These are phyloP conservation scores for Pelargonium myrrhifolium DNA, from an alignment of 441 rosid genomes.

Conservation along the genomic window DNA sequence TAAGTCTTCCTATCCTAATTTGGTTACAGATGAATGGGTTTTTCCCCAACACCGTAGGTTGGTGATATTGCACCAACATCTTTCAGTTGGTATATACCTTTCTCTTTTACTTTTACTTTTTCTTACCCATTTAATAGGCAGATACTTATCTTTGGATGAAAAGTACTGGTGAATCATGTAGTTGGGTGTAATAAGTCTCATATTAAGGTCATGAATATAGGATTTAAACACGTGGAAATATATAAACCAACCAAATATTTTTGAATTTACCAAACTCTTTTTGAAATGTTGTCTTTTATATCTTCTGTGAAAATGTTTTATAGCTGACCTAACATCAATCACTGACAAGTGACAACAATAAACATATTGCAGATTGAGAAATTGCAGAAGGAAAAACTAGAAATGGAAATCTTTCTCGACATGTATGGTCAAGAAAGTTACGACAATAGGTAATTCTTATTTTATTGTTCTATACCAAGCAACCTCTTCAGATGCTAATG, in stretches of 20 bases:
- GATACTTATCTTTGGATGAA: constrained; percentile 6
- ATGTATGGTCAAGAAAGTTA: constrained; percentile 64
- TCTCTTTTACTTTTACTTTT: background rate
- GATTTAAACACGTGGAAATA: background rate
- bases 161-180: constrained; percentile 5
- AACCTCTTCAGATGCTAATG: background rate
- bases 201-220: background rate
- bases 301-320: background rate
- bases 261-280: background rate
- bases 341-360: constrained; percentile 18
- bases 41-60: background rate
- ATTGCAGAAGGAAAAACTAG: constrained; percentile 63
- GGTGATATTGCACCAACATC: background rate
- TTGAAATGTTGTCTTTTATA: background rate
- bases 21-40: constrained; percentile 1
- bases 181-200: background rate
- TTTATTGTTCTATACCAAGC: background rate
- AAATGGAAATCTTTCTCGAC: constrained; percentile 65
- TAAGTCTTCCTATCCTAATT: constrained; percentile 28
- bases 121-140: background rate
- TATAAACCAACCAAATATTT: background rate
- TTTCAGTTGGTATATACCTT: constrained; percentile 9
- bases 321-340: background rate
- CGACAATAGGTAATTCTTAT: constrained; percentile 58
- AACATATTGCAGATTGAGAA: constrained; percentile 61